Conservation (phyloP, 2,329 filamentous ascomycete species). For the Emydomyces testavorans region DNA sequence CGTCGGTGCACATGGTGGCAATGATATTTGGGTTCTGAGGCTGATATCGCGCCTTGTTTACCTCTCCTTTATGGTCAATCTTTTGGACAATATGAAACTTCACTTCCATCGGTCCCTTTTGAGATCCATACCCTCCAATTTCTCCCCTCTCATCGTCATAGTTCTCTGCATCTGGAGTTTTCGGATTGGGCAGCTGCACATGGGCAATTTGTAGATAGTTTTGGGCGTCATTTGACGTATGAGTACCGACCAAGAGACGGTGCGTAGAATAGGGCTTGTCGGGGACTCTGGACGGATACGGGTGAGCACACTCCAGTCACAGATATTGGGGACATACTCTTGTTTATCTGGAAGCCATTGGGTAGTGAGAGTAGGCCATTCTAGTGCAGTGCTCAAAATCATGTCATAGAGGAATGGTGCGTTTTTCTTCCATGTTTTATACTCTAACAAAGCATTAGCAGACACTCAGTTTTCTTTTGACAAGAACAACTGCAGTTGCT, state of each 20-base stretch:
- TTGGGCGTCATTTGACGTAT: constrained; percentile 72
- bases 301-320: constrained; percentile 10
- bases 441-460: constrained; percentile 49
- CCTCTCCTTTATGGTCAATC: constrained; percentile 91
- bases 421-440: constrained; percentile 99
- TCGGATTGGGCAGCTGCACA: constrained; percentile 77
- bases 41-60: constrained; percentile 97
- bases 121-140: constrained; percentile 77
- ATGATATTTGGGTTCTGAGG: constrained; percentile 96
- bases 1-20: constrained; percentile 80
- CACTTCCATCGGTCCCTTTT: constrained; percentile 58
- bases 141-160: constrained; percentile 89
- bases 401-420: constrained; percentile 96
- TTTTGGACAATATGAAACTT: constrained; percentile 89
- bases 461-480: background rate
- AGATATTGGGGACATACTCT: constrained; percentile 40
- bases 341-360: constrained; percentile 98
- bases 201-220: constrained; percentile 95
- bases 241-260: constrained; percentile 82
- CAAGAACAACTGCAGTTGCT: background rate
- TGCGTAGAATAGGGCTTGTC: constrained; percentile 82
- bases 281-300: constrained; percentile 43
- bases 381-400: constrained; percentile 86
- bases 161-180: constrained; percentile 57
- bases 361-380: constrained; percentile 93